Evolutionary conservation across 140 eudicot genomes (phyloP).

Genomic region (Flaveria floridana): DNA sequence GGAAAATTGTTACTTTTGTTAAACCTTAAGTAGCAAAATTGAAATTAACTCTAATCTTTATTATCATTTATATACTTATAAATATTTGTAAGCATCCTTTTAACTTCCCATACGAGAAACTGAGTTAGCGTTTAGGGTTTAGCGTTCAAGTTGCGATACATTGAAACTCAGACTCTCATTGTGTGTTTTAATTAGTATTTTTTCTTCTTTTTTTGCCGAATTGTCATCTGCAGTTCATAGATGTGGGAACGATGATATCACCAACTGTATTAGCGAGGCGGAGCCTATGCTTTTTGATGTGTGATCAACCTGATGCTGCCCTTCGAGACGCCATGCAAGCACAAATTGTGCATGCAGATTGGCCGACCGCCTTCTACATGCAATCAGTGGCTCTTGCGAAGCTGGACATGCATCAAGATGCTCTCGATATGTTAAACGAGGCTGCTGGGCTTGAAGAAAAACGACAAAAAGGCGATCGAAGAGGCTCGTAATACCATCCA

Average conservation of each 20-base stretch:
- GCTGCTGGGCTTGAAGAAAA: constrained; percentile 77
- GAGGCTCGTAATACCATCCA: constrained; percentile 37
- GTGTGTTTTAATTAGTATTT: neutral
- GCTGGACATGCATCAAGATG: constrained; percentile 82
- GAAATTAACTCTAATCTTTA: neutral
- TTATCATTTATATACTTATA: neutral
- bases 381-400: constrained; percentile 80
- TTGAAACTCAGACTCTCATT: neutral
- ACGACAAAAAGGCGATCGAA: constrained; percentile 52
- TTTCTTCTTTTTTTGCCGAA: neutral
- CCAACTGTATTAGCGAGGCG: constrained; percentile 80
- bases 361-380: constrained; percentile 93
- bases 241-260: constrained; percentile 84
- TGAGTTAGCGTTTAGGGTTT: neutral
- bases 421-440: constrained; percentile 78
- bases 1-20: too few species aligned
- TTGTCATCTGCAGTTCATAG: constrained; percentile 57
- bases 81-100: neutral
- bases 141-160: neutral
- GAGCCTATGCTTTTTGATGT: constrained; percentile 60
- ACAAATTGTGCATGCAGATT: constrained; percentile 69
- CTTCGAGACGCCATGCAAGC: constrained; percentile 96
- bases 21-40: too few species aligned
- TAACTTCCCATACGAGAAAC: neutral
- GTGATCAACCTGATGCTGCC: constrained; percentile 86